phyloP scores from a whole-genome alignment of 768 basidiomycete species.

The Pulveroboletus sp. region DNA sequence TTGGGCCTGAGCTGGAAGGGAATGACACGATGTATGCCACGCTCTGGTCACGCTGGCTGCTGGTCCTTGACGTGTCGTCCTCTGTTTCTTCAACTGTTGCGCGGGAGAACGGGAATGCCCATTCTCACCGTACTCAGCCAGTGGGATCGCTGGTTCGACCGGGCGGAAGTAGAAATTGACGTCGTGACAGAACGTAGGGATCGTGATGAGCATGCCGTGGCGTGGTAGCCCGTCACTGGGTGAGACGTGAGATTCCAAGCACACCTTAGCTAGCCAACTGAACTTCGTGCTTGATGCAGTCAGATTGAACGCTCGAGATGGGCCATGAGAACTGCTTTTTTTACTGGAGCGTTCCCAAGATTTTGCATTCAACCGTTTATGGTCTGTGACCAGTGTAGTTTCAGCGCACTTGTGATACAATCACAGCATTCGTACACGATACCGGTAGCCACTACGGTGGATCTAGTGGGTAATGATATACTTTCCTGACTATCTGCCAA shows the following conservation, averaged over 20 bases:
- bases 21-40: too few species aligned
- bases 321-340: background rate
- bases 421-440: conserved; percentile 7
- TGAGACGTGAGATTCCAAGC: background rate
- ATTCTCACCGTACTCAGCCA: too few species aligned
- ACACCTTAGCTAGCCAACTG: background rate
- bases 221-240: background rate
- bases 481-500: conserved; percentile 30
- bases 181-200: too few species aligned
- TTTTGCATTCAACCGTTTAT: background rate
- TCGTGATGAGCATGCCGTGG: too few species aligned
- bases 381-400: background rate
- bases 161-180: background rate
- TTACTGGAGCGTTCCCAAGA: background rate
- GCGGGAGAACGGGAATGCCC: background rate
- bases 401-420: background rate
- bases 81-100: background rate
- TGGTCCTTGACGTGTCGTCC: too few species aligned
- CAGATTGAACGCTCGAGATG: background rate
- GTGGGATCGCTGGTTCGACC: background rate
- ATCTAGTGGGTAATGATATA: conserved; percentile 33
- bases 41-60: too few species aligned
- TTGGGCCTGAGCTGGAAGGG: too few species aligned
- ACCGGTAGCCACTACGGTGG: conserved; percentile 21
- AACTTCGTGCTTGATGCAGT: background rate